A percentile compares a stretch with the other conserved stretches of the same genome.
Evolutionary conservation across 176 grass and related monocot genomes (phyloP).

Genomic region (Bonia amplexicaulis): DNA sequence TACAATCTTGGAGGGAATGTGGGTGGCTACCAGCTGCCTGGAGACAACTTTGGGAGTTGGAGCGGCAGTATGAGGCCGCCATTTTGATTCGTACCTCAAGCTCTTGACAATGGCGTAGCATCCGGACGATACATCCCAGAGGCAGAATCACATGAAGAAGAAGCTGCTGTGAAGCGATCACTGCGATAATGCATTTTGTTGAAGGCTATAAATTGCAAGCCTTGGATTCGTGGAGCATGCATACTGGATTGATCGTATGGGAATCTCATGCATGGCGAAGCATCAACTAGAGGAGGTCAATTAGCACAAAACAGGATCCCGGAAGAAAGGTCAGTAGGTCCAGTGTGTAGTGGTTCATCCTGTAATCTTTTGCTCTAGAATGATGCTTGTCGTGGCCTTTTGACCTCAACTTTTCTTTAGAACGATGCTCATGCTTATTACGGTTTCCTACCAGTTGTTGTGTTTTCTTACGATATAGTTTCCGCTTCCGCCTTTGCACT

Average conservation of each 20-base stretch:
- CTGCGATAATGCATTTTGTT: not conserved
- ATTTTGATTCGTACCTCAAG: slow-evolving; percentile 21
- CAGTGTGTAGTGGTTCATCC: slow-evolving; percentile 18
- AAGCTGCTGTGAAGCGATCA: slow-evolving; percentile 3
- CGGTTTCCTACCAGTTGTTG: not conserved
- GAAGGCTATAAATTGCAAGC: slow-evolving; percentile 4
- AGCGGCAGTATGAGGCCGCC: slow-evolving; percentile 49
- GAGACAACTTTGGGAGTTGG: slow-evolving; percentile 48
- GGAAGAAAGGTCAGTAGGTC: slow-evolving; percentile 16
- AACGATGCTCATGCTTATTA: slow-evolving; percentile 11
- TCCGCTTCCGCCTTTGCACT: not conserved
- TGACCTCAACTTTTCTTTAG: not conserved
- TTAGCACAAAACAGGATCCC: slow-evolving; percentile 10
- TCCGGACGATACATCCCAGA: not conserved
- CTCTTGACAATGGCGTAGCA: not conserved
- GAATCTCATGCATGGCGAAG: not conserved
- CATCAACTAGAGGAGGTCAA: not conserved
- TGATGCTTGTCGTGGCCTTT: slow-evolving; percentile 15
- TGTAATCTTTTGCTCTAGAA: slow-evolving; percentile 36
- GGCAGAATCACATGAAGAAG: not conserved
- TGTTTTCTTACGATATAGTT: not conserved
- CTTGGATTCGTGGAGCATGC: not conserved
- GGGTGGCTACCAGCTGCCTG: slow-evolving; percentile 41
- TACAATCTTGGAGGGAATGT: slow-evolving; percentile 59
- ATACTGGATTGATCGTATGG: not conserved